Conservation (phyloP, 1,139 yeast genomes). For the Geotrichum restrictum region DNA sequence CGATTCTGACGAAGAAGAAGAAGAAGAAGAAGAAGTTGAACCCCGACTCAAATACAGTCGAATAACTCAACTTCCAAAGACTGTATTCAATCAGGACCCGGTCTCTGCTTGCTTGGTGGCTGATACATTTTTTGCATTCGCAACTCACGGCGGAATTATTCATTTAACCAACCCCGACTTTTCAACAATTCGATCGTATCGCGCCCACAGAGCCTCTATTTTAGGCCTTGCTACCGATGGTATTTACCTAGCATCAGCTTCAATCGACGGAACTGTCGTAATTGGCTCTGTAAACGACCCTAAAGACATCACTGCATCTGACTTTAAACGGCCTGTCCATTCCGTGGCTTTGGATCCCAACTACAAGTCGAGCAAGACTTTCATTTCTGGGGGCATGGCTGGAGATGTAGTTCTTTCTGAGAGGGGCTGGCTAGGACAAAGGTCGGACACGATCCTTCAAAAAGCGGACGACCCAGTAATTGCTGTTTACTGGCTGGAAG, state of each 20-base stretch:
- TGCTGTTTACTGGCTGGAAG: constrained; percentile 54
- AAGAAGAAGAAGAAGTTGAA: constrained; percentile 57
- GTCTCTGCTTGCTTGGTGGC: constrained; percentile 64
- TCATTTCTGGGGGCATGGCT: constrained; percentile 85
- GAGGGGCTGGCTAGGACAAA: constrained; percentile 80
- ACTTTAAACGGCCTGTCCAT: constrained; percentile 84
- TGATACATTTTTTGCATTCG: constrained; percentile 65
- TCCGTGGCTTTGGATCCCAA: constrained; percentile 76
- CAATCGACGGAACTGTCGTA: constrained; percentile 90
- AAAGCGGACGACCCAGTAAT: constrained; percentile 70
- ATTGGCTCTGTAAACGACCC: constrained; percentile 66
- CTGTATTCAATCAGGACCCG: constrained; percentile 69
- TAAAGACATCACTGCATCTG: constrained; percentile 66
- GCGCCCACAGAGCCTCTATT: constrained; percentile 84
- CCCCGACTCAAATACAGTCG: constrained; percentile 75
- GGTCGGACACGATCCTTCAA: constrained; percentile 63
- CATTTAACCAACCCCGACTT: constrained; percentile 63
- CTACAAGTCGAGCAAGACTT: constrained; percentile 57
- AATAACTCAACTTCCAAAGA: constrained; percentile 57
- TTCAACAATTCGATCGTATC: constrained; percentile 57
- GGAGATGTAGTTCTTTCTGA: constrained; percentile 76
- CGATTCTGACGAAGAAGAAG: constrained; percentile 31
- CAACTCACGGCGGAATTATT: constrained; percentile 82
- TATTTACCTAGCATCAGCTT: constrained; percentile 71
- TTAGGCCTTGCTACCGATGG: constrained; percentile 69